These are phyloP conservation scores for Stachybotrys echinatus DNA, from an alignment of 2,329 filamentous ascomycete genomes.

Conservation along the genomic window DNA sequence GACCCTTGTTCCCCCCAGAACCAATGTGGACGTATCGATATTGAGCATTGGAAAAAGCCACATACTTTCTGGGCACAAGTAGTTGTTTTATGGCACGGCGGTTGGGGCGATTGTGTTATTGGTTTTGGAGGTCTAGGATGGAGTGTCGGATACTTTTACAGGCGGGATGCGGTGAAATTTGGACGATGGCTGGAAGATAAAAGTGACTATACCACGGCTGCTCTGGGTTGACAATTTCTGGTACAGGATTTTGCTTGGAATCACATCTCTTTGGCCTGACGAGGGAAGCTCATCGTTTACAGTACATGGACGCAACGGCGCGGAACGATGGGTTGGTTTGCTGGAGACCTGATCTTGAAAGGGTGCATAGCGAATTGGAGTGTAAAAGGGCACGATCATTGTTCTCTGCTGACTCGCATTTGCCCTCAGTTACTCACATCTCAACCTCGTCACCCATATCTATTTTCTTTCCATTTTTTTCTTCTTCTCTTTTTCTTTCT, in stretches of 20 bases:
- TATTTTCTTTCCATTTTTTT: background rate
- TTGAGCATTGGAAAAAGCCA: constrained; percentile 41
- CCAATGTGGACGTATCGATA: constrained; percentile 38
- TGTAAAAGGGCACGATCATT: constrained; percentile 23
- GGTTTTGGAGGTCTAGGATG: constrained; percentile 29
- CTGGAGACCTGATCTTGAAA: constrained; percentile 35
- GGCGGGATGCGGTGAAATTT: constrained; percentile 27
- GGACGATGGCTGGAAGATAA: constrained; percentile 31
- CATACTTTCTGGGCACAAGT: constrained; percentile 36
- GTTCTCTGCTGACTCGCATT: constrained; percentile 7
- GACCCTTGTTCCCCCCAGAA: constrained; percentile 4
- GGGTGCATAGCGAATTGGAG: constrained; percentile 40
- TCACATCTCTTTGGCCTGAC: constrained; percentile 21
- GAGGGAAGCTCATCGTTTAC: constrained; percentile 14
- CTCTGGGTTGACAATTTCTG: constrained; percentile 27
- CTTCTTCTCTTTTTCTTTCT: background rate
- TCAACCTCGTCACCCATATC: constrained; percentile 7
- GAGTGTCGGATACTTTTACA: constrained; percentile 32
- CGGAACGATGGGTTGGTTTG: constrained; percentile 15
- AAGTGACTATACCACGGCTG: constrained; percentile 32
- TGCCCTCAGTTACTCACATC: constrained; percentile 6
- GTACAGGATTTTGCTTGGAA: constrained; percentile 24
- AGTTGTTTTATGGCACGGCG: constrained; percentile 33
- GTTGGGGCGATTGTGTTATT: constrained; percentile 26
- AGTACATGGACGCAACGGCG: background rate